Conservation (phyloP, 2,329 filamentous ascomycete genomes). For the Colletotrichum ledebouriae region DNA sequence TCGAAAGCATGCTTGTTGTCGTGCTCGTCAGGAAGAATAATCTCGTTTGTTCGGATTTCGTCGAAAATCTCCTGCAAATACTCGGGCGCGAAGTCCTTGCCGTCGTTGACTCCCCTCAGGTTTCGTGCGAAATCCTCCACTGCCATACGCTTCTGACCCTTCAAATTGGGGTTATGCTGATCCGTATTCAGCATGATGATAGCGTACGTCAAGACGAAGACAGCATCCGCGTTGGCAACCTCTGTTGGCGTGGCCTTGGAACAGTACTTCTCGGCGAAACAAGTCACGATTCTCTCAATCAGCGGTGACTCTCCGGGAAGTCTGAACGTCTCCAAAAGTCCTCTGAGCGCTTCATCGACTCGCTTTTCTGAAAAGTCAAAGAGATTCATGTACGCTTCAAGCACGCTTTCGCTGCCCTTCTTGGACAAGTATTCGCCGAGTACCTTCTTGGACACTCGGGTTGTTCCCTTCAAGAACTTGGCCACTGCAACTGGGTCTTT, state of each 20-base stretch:
- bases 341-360: constrained; percentile 89
- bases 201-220: constrained; percentile 92
- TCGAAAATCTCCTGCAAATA: constrained; percentile 91
- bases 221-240: constrained; percentile 86
- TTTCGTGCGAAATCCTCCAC: constrained; percentile 87
- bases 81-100: constrained; percentile 84
- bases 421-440: constrained; percentile 96
- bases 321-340: constrained; percentile 91
- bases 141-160: constrained; percentile 84
- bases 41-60: constrained; percentile 92
- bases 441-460: constrained; percentile 88
- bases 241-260: constrained; percentile 76
- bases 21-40: constrained; percentile 96
- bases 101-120: constrained; percentile 89
- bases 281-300: constrained; percentile 91
- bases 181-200: constrained; percentile 99
- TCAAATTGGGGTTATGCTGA: constrained; percentile 94
- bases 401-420: constrained; percentile 85
- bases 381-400: constrained; percentile 86
- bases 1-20: constrained; percentile 97
- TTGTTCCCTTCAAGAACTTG: constrained; percentile 88
- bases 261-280: constrained; percentile 89
- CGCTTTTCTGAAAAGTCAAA: constrained; percentile 91
- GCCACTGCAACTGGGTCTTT: constrained; percentile 83
- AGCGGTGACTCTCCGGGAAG: constrained; percentile 92